phyloP scores from a whole-genome alignment of 768 basidiomycete species.

The Serendipita sp. region DNA sequence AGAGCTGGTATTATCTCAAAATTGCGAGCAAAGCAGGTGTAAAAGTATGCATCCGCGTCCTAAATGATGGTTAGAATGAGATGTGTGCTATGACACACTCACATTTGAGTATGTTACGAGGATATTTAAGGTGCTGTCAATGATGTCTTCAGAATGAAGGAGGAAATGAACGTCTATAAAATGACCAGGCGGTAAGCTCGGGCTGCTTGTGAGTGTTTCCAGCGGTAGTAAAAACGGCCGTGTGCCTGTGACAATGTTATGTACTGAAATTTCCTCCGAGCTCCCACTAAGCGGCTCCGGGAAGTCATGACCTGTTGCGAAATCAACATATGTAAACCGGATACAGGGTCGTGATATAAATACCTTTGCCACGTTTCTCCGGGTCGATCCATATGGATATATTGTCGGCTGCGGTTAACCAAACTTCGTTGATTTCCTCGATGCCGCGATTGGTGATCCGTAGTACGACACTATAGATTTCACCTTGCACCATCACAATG shows the following conservation, averaged over 20 bases:
- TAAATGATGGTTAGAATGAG: slow-evolving; percentile 20
- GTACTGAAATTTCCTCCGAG: slow-evolving; percentile 27
- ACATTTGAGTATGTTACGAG: slow-evolving; percentile 57
- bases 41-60: slow-evolving; percentile 36
- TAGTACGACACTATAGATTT: slow-evolving; percentile 36
- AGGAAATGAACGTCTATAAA: slow-evolving; percentile 34
- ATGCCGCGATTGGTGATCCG: slow-evolving; percentile 53
- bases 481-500: slow-evolving; percentile 44
- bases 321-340: background rate
- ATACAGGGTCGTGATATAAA: no score
- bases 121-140: slow-evolving; percentile 36
- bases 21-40: slow-evolving; percentile 33
- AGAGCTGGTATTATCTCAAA: slow-evolving; percentile 49
- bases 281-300: slow-evolving; percentile 39
- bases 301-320: slow-evolving; percentile 19
- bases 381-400: slow-evolving; percentile 44
- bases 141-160: slow-evolving; percentile 33
- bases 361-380: slow-evolving; percentile 9
- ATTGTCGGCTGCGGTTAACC: slow-evolving; percentile 43
- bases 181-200: slow-evolving; percentile 26
- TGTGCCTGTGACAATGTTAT: slow-evolving; percentile 25
- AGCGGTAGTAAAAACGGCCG: slow-evolving; percentile 7
- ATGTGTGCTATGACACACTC: slow-evolving; percentile 3
- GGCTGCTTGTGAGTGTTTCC: background rate
- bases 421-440: slow-evolving; percentile 45